These are phyloP conservation scores for Phylloporus gajari DNA, from an alignment of 1,284 basidiomycete species.

Conservation along the genomic window DNA sequence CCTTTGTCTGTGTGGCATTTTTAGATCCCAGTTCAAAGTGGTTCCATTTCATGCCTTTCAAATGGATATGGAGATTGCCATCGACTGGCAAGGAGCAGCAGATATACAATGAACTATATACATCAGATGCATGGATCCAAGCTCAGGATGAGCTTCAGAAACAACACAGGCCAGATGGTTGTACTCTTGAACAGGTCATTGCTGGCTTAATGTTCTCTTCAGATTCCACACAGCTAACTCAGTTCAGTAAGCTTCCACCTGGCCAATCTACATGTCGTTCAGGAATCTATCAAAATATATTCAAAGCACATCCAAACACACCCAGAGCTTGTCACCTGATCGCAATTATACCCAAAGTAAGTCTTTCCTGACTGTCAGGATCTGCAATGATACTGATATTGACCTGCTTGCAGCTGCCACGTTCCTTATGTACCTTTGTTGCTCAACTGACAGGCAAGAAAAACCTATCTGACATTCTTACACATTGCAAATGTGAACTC, in stretches of 20 bases:
- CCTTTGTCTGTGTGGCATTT: neutral
- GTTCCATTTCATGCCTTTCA: neutral
- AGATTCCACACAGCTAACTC: conserved; percentile 48
- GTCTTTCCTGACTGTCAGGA: neutral
- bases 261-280: conserved; percentile 44
- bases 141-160: conserved; percentile 36
- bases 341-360: neutral
- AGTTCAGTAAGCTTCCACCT: conserved; percentile 47
- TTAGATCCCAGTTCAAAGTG: neutral
- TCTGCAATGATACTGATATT: neutral
- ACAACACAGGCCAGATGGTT: conserved; percentile 19
- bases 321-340: neutral
- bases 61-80: conserved; percentile 10
- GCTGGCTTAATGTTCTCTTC: conserved; percentile 49
- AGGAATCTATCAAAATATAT: conserved; percentile 17
- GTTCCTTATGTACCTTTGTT: neutral
- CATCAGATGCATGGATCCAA: conserved; percentile 18
- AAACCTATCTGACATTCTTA: conserved; percentile 30
- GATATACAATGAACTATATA: conserved; percentile 22
- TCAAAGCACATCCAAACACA: neutral
- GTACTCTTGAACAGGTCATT: conserved; percentile 36
- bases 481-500: conserved; percentile 45
- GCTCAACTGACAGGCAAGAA: conserved; percentile 31
- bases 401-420: neutral
- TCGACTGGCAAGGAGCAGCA: conserved; percentile 2